Evolutionary conservation across 2,329 filamentous ascomycete species (phyloP).

Genomic region (Ophiostoma novo-ulmi): DNA sequence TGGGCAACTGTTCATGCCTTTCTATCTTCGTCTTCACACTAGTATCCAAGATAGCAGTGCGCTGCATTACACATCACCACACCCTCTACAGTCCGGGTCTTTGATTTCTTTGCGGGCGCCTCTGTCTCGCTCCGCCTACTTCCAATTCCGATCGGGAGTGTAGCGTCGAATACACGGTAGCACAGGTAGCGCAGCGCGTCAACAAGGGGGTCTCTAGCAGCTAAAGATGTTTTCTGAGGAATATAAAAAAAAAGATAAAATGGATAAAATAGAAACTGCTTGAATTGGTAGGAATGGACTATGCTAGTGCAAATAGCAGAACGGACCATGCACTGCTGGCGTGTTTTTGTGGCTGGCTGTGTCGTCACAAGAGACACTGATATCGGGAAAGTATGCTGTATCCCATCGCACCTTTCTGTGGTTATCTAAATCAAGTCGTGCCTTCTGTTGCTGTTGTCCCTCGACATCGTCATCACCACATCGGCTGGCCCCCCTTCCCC

Average conservation of each 20-base stretch:
- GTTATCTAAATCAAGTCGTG: not conserved
- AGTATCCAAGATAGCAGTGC: not conserved
- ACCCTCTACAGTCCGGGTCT: not conserved
- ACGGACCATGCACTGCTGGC: not conserved
- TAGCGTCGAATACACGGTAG: slow-evolving; percentile 7
- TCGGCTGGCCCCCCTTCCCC: not conserved
- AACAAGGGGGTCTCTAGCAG: not conserved
- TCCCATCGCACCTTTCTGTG: slow-evolving; percentile 7
- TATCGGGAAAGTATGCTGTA: not conserved
- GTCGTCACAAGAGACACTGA: not conserved
- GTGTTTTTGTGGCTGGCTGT: not conserved
- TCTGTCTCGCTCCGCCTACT: not conserved
- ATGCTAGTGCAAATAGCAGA: no score
- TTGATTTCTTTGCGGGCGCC: not conserved
- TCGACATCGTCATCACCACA: not conserved
- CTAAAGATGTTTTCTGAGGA: not conserved
- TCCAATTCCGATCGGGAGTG: not conserved
- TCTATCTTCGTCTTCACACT: not conserved
- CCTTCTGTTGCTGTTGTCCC: not conserved
- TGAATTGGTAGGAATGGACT: not conserved
- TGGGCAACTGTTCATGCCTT: not conserved
- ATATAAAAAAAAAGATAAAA: not conserved
- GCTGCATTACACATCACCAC: slow-evolving; percentile 12
- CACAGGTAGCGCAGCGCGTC: slow-evolving; percentile 8
- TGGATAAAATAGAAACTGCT: not conserved